Conservation (phyloP, 805 yeast genomes). For the Debaryomyces maramus region DNA sequence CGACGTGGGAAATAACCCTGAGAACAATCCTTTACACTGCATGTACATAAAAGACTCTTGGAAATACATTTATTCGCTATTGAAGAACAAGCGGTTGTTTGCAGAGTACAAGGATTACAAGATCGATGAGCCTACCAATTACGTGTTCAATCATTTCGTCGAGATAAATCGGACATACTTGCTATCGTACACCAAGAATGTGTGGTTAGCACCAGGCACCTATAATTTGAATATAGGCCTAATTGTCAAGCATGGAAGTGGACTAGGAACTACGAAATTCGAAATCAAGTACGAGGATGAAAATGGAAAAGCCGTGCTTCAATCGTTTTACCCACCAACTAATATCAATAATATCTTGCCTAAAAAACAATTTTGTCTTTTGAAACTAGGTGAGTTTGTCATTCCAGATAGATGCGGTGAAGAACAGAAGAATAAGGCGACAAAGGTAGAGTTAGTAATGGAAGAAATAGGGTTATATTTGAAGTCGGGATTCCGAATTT, state of each 20-base stretch:
- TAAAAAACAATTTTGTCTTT: conserved; percentile 46
- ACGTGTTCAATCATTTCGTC: conserved; percentile 44
- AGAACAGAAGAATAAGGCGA: conserved; percentile 6
- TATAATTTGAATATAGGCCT: conserved; percentile 54
- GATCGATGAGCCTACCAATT: conserved; percentile 50
- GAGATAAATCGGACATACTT: conserved; percentile 52
- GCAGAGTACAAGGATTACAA: conserved; percentile 46
- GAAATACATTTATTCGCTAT: conserved; percentile 51
- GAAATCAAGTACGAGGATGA: conserved; percentile 37
- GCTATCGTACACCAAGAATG: conserved; percentile 44
- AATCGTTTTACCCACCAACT: conserved; percentile 55
- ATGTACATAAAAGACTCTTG: conserved; percentile 52
- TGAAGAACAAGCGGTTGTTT: conserved; percentile 53
- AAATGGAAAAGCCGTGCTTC: conserved; percentile 24
- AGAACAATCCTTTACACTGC: conserved; percentile 21
- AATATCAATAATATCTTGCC: conserved; percentile 61
- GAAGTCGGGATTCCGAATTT: conserved; percentile 52
- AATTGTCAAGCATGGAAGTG: conserved; percentile 52
- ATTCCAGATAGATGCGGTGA: conserved; percentile 21
- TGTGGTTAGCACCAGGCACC: conserved; percentile 49
- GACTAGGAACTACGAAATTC: conserved; percentile 60
- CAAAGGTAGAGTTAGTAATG: conserved; percentile 44
- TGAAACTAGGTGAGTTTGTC: conserved; percentile 51
- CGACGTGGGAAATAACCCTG: conserved; percentile 4
- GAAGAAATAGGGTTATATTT: conserved; percentile 57